phyloP scores from a whole-genome alignment of 2,329 filamentous ascomycete genomes.

The Tolypocladium cylindrosporum region DNA sequence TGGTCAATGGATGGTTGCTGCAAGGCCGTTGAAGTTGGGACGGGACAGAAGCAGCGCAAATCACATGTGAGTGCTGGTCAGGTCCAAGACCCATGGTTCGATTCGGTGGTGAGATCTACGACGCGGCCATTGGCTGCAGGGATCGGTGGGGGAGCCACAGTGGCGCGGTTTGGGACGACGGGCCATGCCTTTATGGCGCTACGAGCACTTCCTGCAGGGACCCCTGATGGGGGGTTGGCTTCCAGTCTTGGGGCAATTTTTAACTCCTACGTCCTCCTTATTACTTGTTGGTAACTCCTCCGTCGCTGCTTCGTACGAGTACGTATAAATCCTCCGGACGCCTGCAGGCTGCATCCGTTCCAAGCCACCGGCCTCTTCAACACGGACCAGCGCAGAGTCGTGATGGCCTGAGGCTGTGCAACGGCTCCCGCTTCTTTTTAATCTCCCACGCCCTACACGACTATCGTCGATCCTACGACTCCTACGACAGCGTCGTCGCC shows the following conservation, averaged over 20 bases:
- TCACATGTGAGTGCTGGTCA: not conserved
- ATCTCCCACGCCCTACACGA: not conserved
- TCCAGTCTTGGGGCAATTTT: not conserved
- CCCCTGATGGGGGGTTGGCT: not conserved
- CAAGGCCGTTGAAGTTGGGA: not conserved
- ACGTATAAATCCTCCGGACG: not conserved
- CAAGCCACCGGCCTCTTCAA: not conserved
- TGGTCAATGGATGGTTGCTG: not conserved
- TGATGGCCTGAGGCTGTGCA: not conserved
- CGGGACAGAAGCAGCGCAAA: not conserved
- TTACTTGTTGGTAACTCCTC: too few relatives aligned
- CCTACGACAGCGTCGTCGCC: not conserved
- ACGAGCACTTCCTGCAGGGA: not conserved
- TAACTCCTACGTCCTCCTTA: not conserved
- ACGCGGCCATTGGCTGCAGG: not conserved
- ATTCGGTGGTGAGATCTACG: constrained; percentile 3
- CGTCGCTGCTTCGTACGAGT: not conserved
- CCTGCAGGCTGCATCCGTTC: not conserved
- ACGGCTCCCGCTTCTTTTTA: not conserved
- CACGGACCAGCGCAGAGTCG: not conserved
- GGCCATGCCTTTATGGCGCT: not conserved
- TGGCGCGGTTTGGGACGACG: not conserved
- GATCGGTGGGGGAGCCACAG: not conserved
- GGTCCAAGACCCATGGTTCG: not conserved
- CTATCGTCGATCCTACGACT: not conserved